These are phyloP conservation scores for Backusella mclennaniae DNA, from an alignment of 192 early-diverging fungal species.

Conservation along the genomic window DNA sequence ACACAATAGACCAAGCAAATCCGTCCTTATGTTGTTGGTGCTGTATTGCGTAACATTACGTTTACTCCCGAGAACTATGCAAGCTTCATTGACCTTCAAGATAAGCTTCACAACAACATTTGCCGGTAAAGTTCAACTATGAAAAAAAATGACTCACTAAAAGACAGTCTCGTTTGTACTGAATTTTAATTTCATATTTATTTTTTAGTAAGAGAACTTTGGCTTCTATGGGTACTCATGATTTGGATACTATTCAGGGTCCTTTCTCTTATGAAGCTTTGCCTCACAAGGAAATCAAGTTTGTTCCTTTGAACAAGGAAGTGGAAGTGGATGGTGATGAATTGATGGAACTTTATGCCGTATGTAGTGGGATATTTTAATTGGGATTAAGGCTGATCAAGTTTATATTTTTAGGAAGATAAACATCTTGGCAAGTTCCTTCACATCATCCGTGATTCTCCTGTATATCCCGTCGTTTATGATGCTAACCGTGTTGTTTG, in stretches of 20 bases:
- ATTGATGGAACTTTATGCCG: slow-evolving; percentile 84
- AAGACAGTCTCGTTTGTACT: background rate
- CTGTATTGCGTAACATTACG: slow-evolving; percentile 83
- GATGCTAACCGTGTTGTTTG: slow-evolving; percentile 82
- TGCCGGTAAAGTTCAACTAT: slow-evolving; percentile 58
- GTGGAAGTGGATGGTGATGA: slow-evolving; percentile 83
- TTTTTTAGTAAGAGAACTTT: slow-evolving; percentile 78
- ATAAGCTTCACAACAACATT: slow-evolving; percentile 98
- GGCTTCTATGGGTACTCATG: slow-evolving; percentile 97
- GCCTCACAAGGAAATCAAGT: slow-evolving; percentile 87
- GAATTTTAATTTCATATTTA: slow-evolving; percentile 10
- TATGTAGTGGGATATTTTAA: slow-evolving; percentile 41
- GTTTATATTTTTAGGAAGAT: slow-evolving; percentile 47
- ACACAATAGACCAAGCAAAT: slow-evolving; percentile 69
- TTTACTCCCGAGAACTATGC: slow-evolving; percentile 85
- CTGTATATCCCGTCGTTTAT: slow-evolving; percentile 89
- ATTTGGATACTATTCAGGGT: slow-evolving; percentile 90
- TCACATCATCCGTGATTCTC: slow-evolving; percentile 88
- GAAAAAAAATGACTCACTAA: background rate
- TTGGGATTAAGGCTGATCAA: background rate
- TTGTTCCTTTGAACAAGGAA: slow-evolving; percentile 90
- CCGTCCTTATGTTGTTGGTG: slow-evolving; percentile 85
- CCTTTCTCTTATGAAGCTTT: slow-evolving; percentile 96
- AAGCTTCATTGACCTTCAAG: slow-evolving; percentile 97
- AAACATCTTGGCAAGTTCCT: slow-evolving; percentile 86